Base-by-base conservation (phyloP, 176 grass and related monocot species). In the Guadua angustifolia region DNA sequence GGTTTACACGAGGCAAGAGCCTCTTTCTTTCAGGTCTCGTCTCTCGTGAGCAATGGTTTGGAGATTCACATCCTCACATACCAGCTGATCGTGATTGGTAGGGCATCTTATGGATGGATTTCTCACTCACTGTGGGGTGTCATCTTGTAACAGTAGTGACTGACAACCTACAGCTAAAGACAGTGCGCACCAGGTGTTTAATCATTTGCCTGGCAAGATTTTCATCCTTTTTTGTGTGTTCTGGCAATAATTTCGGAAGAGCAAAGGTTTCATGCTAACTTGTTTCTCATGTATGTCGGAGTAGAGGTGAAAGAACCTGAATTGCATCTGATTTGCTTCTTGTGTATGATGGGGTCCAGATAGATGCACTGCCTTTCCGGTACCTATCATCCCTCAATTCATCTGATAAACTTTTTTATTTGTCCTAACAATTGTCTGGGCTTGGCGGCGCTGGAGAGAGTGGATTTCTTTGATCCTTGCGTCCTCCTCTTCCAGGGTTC, bases 241-340 rank as follows among this genome's bases (percentile, higher is more conserved):
- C 2, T 33, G 1, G 26, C 57, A 36, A 33, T 63, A 46, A 62
- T 73, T 72, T 74, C 3, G 57, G 46, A 16, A 43, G 53, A 0
- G 3, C 74, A 16, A 8, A 43, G 21, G 36, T 55, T 64, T 21
- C 77, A 52, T n/a, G 26, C 36, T 39, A 15, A 3, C 40, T 45
- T 70, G 9, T 45, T 70, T 15, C 12, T 49, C 35, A 46, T 17
- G 44, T 18, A 50, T 73, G 70, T 73, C 70, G 70, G 45, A 29
- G 4, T 62, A 81, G 79, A 56, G 57, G 79, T 82, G 79, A 45
- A 45, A 55, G 65, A 82, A 45, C 38, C 58, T 22, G 69, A 61
- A 63, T 38, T 73, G 18, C 77, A 66, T 50, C 76, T 15, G 43
- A 61, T 64, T 38, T 67, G 45, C 45, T 79, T 47, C 15, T 16